Conservation (phyloP, 202 grass and related monocot genomes). For the Carex arenaria region DNA sequence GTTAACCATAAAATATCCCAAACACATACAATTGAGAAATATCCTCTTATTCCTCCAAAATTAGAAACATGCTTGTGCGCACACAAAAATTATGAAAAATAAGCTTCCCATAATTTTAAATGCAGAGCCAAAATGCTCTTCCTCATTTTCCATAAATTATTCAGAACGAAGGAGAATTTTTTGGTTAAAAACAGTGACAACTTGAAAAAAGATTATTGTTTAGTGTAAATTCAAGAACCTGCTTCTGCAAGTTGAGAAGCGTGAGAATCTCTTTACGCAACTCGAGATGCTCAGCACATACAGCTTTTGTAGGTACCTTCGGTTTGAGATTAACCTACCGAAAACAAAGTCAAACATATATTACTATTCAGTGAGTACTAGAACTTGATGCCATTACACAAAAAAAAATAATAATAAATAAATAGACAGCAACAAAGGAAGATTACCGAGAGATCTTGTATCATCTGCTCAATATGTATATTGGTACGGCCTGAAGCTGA, state of each 20-base stretch:
- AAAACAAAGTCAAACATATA: slow-evolving; percentile 2
- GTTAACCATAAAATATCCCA: not conserved
- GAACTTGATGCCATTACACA: not conserved
- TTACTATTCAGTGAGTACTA: not conserved
- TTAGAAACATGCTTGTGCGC: not conserved
- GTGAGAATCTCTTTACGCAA: slow-evolving; percentile 76
- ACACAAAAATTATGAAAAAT: slow-evolving; percentile 6
- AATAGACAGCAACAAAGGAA: slow-evolving; percentile 1
- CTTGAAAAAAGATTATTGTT: not conserved
- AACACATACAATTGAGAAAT: not conserved
- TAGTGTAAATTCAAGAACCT: slow-evolving; percentile 26
- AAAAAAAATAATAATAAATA: not conserved
- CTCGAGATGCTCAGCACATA: slow-evolving; percentile 77
- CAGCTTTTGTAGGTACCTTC: slow-evolving; percentile 79
- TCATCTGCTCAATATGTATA: slow-evolving; percentile 86
- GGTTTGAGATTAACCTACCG: slow-evolving; percentile 74
- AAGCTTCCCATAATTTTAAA: not conserved
- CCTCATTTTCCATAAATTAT: not conserved
- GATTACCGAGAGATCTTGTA: slow-evolving; percentile 94
- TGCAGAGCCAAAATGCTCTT: not conserved
- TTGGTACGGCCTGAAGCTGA: slow-evolving; percentile 81
- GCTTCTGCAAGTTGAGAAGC: slow-evolving; percentile 78
- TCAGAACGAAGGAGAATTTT: not conserved
- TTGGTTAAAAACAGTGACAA: not conserved
- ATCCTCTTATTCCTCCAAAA: not conserved